These are phyloP conservation scores for Daedaleopsis sinensis DNA, from an alignment of 768 basidiomycete genomes.

Conservation along the genomic window DNA sequence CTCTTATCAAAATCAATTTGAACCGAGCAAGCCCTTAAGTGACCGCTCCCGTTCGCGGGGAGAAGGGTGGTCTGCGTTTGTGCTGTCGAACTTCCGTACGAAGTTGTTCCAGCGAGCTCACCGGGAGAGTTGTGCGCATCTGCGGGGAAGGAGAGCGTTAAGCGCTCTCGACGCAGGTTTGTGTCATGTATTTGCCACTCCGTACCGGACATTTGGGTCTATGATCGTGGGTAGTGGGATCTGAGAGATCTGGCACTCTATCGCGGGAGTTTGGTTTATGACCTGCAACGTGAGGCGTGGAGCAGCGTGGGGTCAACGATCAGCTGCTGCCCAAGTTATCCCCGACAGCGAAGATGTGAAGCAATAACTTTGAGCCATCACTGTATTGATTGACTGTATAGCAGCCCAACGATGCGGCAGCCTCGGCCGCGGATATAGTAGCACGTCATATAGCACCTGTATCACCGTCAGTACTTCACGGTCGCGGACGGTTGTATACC, in stretches of 20 bases:
- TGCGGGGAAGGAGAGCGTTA: too few species aligned
- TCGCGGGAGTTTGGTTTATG: neutral
- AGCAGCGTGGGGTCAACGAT: neutral
- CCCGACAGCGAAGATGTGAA: neutral
- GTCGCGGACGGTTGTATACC: too few species aligned
- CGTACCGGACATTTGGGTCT: neutral
- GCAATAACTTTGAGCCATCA: too few species aligned
- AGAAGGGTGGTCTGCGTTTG: neutral
- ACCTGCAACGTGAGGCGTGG: neutral
- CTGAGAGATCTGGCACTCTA: neutral
- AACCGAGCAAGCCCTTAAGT: neutral
- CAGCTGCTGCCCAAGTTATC: neutral
- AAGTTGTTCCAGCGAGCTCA: neutral
- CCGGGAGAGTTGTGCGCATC: neutral
- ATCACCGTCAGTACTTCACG: too few species aligned
- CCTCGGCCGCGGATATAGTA: neutral
- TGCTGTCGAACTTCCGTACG: neutral
- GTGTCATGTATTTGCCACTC: too few species aligned
- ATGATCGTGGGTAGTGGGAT: neutral
- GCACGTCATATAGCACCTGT: too few species aligned
- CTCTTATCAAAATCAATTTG: slow-evolving; percentile 1
- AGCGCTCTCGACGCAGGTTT: too few species aligned
- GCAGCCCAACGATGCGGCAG: neutral
- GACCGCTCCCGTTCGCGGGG: neutral
- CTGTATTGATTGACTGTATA: neutral